A percentile compares a stretch with the other conserved stretches of the same genome.
Conservation (phyloP, 1,139 yeast genomes). For the Candida glucosophila region DNA sequence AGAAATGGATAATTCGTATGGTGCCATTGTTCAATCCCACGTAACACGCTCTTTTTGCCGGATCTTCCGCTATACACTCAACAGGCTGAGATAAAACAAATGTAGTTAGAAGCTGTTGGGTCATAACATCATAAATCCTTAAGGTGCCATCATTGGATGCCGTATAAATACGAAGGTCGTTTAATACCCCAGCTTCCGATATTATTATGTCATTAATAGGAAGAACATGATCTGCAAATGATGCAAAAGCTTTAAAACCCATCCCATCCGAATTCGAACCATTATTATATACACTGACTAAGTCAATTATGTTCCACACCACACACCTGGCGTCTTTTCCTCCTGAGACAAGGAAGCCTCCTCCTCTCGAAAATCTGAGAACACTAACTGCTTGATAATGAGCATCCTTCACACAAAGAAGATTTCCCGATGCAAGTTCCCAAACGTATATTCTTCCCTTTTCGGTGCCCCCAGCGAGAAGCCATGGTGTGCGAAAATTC, state of each 20-base stretch:
- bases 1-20: conserved; percentile 51
- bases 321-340: conserved; percentile 76
- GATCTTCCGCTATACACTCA: conserved; percentile 60
- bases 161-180: conserved; percentile 62
- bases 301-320: conserved; percentile 64
- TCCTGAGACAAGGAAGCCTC: conserved; percentile 63
- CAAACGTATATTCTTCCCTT: conserved; percentile 75
- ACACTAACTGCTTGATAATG: conserved; percentile 74
- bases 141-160: conserved; percentile 72
- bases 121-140: conserved; percentile 48
- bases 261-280: conserved; percentile 9
- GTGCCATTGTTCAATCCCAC: conserved; percentile 62
- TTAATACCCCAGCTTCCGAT: conserved; percentile 38
- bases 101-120: conserved; percentile 50
- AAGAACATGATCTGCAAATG: conserved; percentile 69
- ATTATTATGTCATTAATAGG: conserved; percentile 58
- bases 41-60: conserved; percentile 70
- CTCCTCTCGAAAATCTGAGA: conserved; percentile 54
- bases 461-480: conserved; percentile 63
- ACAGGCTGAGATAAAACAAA: conserved; percentile 58
- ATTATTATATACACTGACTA: conserved; percentile 30
- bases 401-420: conserved; percentile 66
- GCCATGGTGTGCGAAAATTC: conserved; percentile 49
- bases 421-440: conserved; percentile 76
- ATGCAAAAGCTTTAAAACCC: conserved; percentile 37